Percentiles rank a stretch among this genome's conserved stretches.
Evolutionary conservation across 139 green algal species (phyloP).

Genomic region (Coelastrella sp.): DNA sequence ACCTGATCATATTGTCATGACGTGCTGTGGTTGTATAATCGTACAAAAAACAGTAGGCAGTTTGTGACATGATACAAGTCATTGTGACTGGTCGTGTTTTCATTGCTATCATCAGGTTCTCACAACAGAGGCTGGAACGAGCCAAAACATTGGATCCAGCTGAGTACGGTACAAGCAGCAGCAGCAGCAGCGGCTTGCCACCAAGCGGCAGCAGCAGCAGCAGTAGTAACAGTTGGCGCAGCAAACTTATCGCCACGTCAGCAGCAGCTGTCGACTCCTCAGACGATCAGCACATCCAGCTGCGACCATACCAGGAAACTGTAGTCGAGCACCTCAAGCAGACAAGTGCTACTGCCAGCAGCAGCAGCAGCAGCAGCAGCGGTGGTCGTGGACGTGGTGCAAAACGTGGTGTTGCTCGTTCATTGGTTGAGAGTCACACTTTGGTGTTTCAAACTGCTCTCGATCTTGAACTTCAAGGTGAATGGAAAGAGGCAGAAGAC

Average conservation of each 20-base stretch:
- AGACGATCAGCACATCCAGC: not conserved
- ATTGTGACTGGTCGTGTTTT: not conserved
- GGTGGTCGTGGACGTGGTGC: constrained; percentile 57
- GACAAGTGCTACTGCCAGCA: constrained; percentile 40
- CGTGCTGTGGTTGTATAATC: no score
- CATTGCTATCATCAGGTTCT: constrained; percentile 5
- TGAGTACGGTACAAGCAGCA: not conserved
- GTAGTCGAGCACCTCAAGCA: not conserved
- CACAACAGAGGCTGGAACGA: constrained; percentile 27
- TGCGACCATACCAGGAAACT: not conserved
- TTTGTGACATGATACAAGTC: no score
- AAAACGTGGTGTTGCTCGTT: constrained; percentile 39
- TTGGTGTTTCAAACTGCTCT: constrained; percentile 51
- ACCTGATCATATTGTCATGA: no score
- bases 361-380: constrained; percentile 46
- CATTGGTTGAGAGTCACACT: constrained; percentile 48
- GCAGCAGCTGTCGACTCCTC: not conserved
- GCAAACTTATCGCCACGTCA: not conserved
- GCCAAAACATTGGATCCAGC: not conserved
- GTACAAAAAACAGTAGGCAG: not conserved
- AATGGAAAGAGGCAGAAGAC: constrained; percentile 41
- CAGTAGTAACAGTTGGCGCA: not conserved
- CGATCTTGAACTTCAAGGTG: constrained; percentile 58
- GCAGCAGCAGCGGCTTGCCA: not conserved
- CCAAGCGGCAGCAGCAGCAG: constrained; percentile 12